phyloP scores from a whole-genome alignment of 139 green algal genomes.

The Chlamydomonas sp. region DNA sequence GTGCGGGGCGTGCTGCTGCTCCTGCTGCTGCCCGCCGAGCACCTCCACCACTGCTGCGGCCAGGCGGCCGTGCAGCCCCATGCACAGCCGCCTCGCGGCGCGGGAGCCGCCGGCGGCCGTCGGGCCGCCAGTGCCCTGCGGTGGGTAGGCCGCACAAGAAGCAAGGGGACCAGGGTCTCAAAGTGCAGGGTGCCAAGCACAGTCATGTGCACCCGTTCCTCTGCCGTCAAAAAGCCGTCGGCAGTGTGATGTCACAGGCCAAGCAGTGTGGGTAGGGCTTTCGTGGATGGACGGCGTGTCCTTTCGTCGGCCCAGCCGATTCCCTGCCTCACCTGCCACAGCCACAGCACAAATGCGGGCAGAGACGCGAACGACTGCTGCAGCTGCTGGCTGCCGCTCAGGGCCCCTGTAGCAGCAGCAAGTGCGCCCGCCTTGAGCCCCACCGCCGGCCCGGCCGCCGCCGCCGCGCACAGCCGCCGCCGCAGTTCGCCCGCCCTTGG shows the following conservation, averaged over 20 bases:
- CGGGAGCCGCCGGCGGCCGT: not conserved
- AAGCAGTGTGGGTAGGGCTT: too few relatives aligned
- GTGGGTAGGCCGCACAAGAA: not conserved
- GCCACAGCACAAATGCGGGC: constrained; percentile 20
- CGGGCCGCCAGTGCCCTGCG: constrained; percentile 22
- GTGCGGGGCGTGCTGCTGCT: too few relatives aligned
- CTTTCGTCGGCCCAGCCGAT: not conserved
- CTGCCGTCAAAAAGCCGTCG: too few relatives aligned
- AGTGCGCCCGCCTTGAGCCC: not conserved
- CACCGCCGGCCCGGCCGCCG: too few relatives aligned
- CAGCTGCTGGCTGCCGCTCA: not conserved
- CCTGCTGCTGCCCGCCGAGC: too few relatives aligned
- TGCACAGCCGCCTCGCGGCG: not conserved
- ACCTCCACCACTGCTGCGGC: constrained; percentile 13
- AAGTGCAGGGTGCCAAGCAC: too few relatives aligned
- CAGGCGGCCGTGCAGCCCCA: constrained; percentile 10
- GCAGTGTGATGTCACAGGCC: too few relatives aligned
- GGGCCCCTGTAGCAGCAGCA: not conserved
- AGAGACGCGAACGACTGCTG: not conserved
- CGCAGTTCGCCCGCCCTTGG: not conserved
- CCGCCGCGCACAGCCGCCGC: not conserved
- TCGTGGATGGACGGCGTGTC: too few relatives aligned
- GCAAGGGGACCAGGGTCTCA: too few relatives aligned
- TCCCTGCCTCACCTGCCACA: constrained; percentile 19
- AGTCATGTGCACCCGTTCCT: too few relatives aligned